Base-by-base conservation (phyloP, 371 early-diverging fungal genomes). In the Paraphysoderma sedebokerense region DNA sequence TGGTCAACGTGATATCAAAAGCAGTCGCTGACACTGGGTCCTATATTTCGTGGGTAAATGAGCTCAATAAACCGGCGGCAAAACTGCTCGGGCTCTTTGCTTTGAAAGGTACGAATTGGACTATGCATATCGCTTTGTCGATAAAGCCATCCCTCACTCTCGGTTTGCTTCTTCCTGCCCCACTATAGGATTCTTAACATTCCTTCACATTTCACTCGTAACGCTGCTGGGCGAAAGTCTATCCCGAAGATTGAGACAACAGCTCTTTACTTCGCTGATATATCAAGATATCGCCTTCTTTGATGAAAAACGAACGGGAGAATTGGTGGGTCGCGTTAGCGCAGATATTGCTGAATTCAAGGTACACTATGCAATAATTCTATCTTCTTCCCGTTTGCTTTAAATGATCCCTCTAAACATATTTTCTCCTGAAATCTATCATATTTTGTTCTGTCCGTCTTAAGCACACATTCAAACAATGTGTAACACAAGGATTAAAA, bases 271-370 rank as follows among this genome's bases (percentile, higher is more conserved):
- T 0, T 55, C 76, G 29, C 68, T 85, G 27, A 51, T 86, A 31
- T 48, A 42, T 41, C 80, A 81, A 55, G 83, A 83, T 49, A 70
- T 83, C 54, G 62, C 66, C 8, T 81, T 83, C 57, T 82, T 85
- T 57, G 86, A 86, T 55, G 46, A 48, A 5, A 62, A 74, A 44
- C 67, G 69, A 35, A 70, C 74, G 36, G 78, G 78, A 9, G 79
- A 79, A 44, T 57, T 86, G 8, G 74, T 74, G 1, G 66, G 73
- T 23, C 64, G 85, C 20, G 47, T 84, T 29, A 72, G 78, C 3
- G 60, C 71, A 6, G 86, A 86, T 52, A 68, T 82, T 0, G 62
- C 67, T 2, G 85, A 85, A 49, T 81, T 84, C 58, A 84, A n/a
- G n/a, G n/a, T n/a, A n/a, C 61, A 44, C 54, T 56, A 24, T 9